Percentiles rank a stretch among this genome's conserved stretches.
phyloP scores from a whole-genome alignment of 208 protist genomes.

The Acanthamoeba polyphaga region DNA sequence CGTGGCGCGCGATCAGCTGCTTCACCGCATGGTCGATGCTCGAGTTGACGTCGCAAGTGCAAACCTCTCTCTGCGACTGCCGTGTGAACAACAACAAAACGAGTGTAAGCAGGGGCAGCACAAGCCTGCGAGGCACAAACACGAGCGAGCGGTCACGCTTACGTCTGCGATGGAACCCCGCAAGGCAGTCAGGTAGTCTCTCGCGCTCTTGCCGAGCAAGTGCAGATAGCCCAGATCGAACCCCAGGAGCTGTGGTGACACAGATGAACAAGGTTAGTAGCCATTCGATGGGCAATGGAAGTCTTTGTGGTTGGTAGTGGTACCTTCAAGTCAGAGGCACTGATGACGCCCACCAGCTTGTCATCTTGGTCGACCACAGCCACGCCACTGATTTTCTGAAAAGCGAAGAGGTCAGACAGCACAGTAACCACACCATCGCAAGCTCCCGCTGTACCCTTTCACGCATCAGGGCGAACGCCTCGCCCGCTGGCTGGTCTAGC shows the following conservation, averaged over 20 bases:
- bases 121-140: too few species aligned
- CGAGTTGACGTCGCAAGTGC: not conserved
- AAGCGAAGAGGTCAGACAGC: not conserved
- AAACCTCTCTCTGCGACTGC: not conserved
- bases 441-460: not conserved
- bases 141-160: too few species aligned
- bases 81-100: not conserved
- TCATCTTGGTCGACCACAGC: constrained; percentile 1
- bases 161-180: not conserved
- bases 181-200: constrained; percentile 11
- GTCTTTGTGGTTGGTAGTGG: not conserved
- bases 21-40: constrained; percentile 20
- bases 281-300: not conserved
- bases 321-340: constrained; percentile 60
- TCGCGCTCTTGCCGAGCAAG: constrained; percentile 25
- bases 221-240: constrained; percentile 39
- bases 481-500: not conserved
- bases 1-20: constrained; percentile 13
- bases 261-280: not conserved
- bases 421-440: not conserved
- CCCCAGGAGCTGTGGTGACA: not conserved
- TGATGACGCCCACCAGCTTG: constrained; percentile 52
- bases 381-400: constrained; percentile 39
- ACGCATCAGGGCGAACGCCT: constrained; percentile 40
- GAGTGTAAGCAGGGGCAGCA: too few species aligned